Evolutionary conservation across 176 grass and related monocot genomes (phyloP), one percentile per base, ranked within the genome.

Genomic region (Elymus sibiricus): DNA sequence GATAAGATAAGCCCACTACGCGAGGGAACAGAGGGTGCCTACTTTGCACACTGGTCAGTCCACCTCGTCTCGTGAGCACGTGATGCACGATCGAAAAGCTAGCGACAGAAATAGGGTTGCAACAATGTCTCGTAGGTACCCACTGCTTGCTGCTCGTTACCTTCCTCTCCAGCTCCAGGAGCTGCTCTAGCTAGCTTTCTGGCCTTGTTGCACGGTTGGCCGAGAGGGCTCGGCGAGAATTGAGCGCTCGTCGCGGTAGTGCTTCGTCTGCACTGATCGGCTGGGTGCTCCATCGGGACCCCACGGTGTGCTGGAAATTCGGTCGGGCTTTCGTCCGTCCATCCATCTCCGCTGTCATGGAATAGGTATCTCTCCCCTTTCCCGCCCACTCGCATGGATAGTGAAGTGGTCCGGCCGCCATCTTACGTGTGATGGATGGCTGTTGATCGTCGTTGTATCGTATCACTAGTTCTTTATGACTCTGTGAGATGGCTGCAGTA

Each of bases 261-360:
- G 79, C 43, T 32, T 67, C 17, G 19, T 9, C 11, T 67, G 1
- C 16, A 12, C 11, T 28, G 5, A 64, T 21, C 42, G 11, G 27
- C 10, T 67, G 72, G 25, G 43, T 49, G 24, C 46, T 81, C 16
- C 6, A 2, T 19, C 49, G 49, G 49, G 49, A 19, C 49, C 49
- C 49, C 49, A 53, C 16, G 49, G 2, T 7, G 16, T 19, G 49
- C 49, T 53, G 49, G 49, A 16, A 19, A 53, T 0, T 53, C 49
- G 75, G 77, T 53, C 49, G 75, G 77, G 35, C 65, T 70, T 40
- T 79, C 63, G 64, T 79, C 76, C 63, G 64, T 79, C 76, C 84
- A 79, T 71, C 72, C 71, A 46, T 85, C 37, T 68, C 16, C 5
- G 49, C 49, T 19, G 19, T 27, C 32, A 22, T 62, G 35, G 84